These are phyloP conservation scores for Acanthamoeba quina DNA, from an alignment of 208 protist genomes.

Conservation along the genomic window DNA sequence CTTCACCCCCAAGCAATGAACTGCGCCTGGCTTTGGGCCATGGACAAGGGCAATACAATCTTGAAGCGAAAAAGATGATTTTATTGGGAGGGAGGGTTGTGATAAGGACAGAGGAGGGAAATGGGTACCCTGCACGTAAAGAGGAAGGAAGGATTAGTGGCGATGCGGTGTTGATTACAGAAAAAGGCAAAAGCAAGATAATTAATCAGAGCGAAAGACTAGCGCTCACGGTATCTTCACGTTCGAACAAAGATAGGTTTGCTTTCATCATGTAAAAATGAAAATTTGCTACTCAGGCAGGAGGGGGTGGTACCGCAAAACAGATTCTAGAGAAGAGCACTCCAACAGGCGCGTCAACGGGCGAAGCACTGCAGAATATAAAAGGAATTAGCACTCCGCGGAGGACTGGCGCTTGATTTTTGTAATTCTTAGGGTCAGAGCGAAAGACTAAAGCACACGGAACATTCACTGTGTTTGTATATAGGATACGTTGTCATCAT, in stretches of 20 bases:
- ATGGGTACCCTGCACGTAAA: neutral
- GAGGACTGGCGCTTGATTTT: too few species aligned
- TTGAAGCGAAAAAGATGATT: too few species aligned
- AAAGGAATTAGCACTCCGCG: too few species aligned
- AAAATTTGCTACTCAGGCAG: neutral
- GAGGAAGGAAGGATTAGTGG: neutral
- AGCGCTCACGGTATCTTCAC: conserved; percentile 37
- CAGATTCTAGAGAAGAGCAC: too few species aligned
- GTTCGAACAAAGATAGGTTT: conserved; percentile 1
- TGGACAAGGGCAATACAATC: too few species aligned
- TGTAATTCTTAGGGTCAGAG: neutral
- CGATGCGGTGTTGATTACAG: neutral
- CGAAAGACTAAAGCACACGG: conserved; percentile 23
- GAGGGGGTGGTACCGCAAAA: neutral
- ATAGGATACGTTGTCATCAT: conserved; percentile 37
- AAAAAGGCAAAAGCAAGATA: neutral
- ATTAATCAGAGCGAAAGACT: conserved; percentile 53
- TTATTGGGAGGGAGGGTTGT: too few species aligned
- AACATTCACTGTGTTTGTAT: conserved; percentile 6
- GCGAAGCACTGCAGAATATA: too few species aligned
- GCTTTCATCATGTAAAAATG: neutral
- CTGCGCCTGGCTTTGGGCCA: too few species aligned
- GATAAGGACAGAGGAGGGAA: too few species aligned
- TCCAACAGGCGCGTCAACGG: too few species aligned
- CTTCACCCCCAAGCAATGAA: too few species aligned